These are phyloP conservation scores for Boletus fagicola DNA, from an alignment of 768 basidiomycete genomes.

Conservation along the genomic window DNA sequence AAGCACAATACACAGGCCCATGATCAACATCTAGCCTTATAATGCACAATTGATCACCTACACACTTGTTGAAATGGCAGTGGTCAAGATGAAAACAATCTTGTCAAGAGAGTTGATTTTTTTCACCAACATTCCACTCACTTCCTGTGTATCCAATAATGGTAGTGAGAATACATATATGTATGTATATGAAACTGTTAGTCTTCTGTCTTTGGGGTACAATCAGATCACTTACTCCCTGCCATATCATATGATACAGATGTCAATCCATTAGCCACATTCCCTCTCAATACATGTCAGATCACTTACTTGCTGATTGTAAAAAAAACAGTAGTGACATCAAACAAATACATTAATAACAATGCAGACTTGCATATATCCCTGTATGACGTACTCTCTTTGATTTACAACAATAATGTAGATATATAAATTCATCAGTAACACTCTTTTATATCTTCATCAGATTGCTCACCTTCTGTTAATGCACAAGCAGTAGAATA, in stretches of 20 bases:
- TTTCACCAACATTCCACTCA: no score
- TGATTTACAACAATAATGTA: neutral
- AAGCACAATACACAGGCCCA: no score
- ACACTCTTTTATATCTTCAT: neutral
- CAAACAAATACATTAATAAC: neutral
- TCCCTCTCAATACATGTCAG: neutral
- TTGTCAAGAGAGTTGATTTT: no score
- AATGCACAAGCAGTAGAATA: neutral
- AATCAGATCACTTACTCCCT: neutral
- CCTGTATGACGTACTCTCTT: neutral
- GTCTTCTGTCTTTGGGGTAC: neutral
- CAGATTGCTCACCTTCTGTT: neutral
- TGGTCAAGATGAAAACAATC: no score
- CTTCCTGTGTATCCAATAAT: neutral
- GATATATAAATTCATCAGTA: neutral
- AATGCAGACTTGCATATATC: neutral
- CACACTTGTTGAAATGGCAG: no score
- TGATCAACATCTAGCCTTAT: no score
- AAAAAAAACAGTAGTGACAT: neutral
- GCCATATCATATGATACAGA: neutral
- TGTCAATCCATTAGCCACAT: neutral
- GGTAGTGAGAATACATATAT: neutral
- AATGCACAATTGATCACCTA: no score
- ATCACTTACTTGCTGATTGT: neutral
- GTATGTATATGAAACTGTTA: neutral